A percentile compares a stretch with the other conserved stretches of the same genome.
Evolutionary conservation across 352 stramenopile species (phyloP).

Genomic region (Pythium vanterpoolii): DNA sequence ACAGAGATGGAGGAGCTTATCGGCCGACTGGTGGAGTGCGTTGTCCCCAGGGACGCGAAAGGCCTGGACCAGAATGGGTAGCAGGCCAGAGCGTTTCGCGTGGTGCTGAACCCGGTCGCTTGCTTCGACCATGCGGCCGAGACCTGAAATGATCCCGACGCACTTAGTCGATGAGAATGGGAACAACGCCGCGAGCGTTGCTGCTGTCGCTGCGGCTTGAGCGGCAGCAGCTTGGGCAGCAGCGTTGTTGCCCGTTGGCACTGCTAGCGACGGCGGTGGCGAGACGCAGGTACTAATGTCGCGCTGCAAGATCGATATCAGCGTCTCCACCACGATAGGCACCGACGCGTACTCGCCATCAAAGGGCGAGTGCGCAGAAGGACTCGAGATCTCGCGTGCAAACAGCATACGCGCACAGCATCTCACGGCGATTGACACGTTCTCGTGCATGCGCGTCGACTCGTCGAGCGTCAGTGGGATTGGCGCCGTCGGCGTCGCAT

Average conservation of each 20-base stretch:
- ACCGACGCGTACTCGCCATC: conserved; percentile 7
- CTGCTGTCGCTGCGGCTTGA: conserved; percentile 22
- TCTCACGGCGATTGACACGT: conserved; percentile 32
- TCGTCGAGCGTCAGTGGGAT: conserved; percentile 30
- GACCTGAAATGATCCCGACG: conserved; percentile 33
- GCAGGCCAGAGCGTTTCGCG: conserved; percentile 31
- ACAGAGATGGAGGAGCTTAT: conserved; percentile 63
- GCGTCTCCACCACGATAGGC: conserved; percentile 30
- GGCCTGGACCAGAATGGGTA: conserved; percentile 40
- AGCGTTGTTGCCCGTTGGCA: conserved; percentile 5
- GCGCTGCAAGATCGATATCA: conserved; percentile 36
- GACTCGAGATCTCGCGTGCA: conserved; percentile 22
- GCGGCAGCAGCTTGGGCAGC: conserved; percentile 19
- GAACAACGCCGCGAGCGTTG: conserved; percentile 23
- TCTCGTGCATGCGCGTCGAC: conserved; percentile 25
- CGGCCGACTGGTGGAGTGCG: conserved; percentile 43
- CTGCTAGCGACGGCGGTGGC: conserved; percentile 14
- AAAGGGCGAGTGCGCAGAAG: background rate
- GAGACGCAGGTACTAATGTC: conserved; percentile 28
- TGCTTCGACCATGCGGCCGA: conserved; percentile 49
- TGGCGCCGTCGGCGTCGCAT: conserved; percentile 13
- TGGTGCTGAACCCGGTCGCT: conserved; percentile 38
- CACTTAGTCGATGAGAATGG: conserved; percentile 31
- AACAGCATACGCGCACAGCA: conserved; percentile 39
- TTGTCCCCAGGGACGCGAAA: conserved; percentile 32